Conservation (phyloP, 371 early-diverging fungal genomes). For the Apophysomyces elegans region DNA sequence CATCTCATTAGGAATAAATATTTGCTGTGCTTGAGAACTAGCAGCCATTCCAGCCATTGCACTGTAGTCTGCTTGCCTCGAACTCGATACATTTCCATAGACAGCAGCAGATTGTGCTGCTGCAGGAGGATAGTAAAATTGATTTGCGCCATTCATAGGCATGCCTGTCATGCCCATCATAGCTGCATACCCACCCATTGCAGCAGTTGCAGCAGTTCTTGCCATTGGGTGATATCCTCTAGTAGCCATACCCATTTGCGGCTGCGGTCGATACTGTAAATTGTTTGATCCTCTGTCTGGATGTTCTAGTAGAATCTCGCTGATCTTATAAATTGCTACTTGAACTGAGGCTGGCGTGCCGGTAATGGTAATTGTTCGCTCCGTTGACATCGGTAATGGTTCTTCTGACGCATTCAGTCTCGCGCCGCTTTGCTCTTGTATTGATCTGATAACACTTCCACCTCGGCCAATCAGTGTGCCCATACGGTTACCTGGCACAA, state of each 20-base stretch:
- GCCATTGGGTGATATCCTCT: conserved; percentile 16
- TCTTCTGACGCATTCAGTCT: conserved; percentile 83
- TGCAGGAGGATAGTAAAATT: conserved; percentile 41
- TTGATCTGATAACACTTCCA: conserved; percentile 86
- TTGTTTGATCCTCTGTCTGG: conserved; percentile 50
- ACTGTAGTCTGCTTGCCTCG: conserved; percentile 30
- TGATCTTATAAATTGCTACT: conserved; percentile 78
- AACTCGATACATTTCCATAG: conserved; percentile 24
- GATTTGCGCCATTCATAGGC: conserved; percentile 41
- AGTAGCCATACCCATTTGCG: conserved; percentile 24
- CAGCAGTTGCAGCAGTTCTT: conserved; percentile 27
- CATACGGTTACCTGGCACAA: conserved; percentile 79
- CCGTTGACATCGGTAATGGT: conserved; percentile 73
- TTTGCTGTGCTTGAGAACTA: conserved; percentile 70
- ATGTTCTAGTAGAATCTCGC: conserved; percentile 66
- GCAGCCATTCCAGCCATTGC: conserved; percentile 28
- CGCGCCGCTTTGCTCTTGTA: conserved; percentile 86
- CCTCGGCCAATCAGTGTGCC: conserved; percentile 93
- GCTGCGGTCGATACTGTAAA: conserved; percentile 66
- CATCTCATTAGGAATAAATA: conserved; percentile 85
- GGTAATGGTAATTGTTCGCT: conserved; percentile 85
- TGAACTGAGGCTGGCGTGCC: conserved; percentile 83
- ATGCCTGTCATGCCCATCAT: conserved; percentile 47
- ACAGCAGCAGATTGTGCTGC: conserved; percentile 25
- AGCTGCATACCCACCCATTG: conserved; percentile 36